These are phyloP conservation scores for Phlyctochytrium bullatum DNA, from an alignment of 192 early-diverging fungal genomes.

Conservation along the genomic window DNA sequence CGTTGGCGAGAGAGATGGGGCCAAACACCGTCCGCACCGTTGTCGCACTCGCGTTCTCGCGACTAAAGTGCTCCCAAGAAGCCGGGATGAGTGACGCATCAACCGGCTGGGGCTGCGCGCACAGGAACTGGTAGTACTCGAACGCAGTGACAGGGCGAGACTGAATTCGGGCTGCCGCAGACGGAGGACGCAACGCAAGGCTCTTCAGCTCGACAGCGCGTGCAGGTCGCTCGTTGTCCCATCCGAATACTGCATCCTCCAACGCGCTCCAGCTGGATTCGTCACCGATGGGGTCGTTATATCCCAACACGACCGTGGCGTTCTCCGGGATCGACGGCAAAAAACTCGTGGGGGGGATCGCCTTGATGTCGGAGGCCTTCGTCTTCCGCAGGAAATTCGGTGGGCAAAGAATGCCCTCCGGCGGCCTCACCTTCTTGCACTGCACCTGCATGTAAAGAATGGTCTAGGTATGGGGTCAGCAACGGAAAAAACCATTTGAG, in stretches of 20 bases:
- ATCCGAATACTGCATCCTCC: slow-evolving; percentile 61
- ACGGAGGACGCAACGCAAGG: too few relatives aligned
- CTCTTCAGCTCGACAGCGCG: slow-evolving; percentile 19
- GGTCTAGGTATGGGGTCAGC: slow-evolving; percentile 47
- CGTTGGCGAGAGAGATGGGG: slow-evolving; percentile 45
- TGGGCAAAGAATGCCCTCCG: slow-evolving; percentile 40
- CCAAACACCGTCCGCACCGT: slow-evolving; percentile 71
- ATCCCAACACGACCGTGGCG: slow-evolving; percentile 55
- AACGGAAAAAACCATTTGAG: not conserved
- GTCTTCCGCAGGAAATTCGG: not conserved
- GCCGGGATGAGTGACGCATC: slow-evolving; percentile 41
- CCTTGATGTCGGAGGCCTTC: slow-evolving; percentile 17
- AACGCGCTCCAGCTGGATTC: slow-evolving; percentile 34
- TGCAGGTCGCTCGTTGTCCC: slow-evolving; percentile 85
- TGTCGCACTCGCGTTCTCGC: slow-evolving; percentile 8
- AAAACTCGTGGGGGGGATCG: slow-evolving; percentile 4
- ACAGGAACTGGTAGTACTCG: slow-evolving; percentile 68
- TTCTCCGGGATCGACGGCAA: slow-evolving; percentile 19
- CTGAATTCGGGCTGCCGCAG: slow-evolving; percentile 59
- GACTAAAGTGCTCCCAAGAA: slow-evolving; percentile 49
- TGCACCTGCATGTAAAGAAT: slow-evolving; percentile 88
- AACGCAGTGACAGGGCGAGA: slow-evolving; percentile 75
- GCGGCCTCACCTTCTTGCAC: slow-evolving; percentile 46
- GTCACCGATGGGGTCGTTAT: slow-evolving; percentile 48
- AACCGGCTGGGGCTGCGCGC: not conserved